Base-by-base conservation (phyloP, 495 filamentous ascomycete genomes). In the Penicillium simplicissimum region DNA sequence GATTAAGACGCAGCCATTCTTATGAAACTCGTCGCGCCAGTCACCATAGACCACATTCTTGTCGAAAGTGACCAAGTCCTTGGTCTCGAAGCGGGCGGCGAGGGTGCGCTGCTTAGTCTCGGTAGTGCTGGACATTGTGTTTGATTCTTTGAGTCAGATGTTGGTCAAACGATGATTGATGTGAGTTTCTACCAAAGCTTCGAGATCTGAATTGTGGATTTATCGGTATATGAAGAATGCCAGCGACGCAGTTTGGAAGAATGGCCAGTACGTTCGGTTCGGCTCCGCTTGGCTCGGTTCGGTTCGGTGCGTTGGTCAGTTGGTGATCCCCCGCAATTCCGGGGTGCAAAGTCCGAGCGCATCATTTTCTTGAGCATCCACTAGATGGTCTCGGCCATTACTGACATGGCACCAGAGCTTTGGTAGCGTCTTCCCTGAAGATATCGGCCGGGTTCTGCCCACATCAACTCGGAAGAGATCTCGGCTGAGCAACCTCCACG, bases 21-120 rank as follows among this genome's bases (percentile, higher is more conserved):
- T 51, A 49, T 71, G 63, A 53, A 79, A 74, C 5, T 79, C 75
- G 43, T 72, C 73, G 9, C 75, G 71, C 74, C 74, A 79, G 57
- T 79, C 60, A 21, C 60, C 47, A 17, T 36, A 36, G 19, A 25
- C 19, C 19, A 2, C 0, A 19, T 36, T 11, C 34, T 45, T 35
- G 43, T 36, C n/a, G 9, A 49, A 36, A 36, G 34, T 47, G 34
- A 45, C 21, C 28, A 34, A 49, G 31, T 51, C 55, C 1, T 47
- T 58, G 15, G 55, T 58, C 8, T 58, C 55, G 31, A 35, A 51
- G 25, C 48, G 48, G n/a, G 48, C 31, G 25, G 25, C 48, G 14
- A 51, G 14, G 2, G 13, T 33, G 48, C 48, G 48, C 48, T 51
- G 23, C 48, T 51, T 51, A 14, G 48, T 51, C 40, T 21, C 45